These are phyloP conservation scores for Mycena maculata DNA, from an alignment of 768 basidiomycete species.

Conservation along the genomic window DNA sequence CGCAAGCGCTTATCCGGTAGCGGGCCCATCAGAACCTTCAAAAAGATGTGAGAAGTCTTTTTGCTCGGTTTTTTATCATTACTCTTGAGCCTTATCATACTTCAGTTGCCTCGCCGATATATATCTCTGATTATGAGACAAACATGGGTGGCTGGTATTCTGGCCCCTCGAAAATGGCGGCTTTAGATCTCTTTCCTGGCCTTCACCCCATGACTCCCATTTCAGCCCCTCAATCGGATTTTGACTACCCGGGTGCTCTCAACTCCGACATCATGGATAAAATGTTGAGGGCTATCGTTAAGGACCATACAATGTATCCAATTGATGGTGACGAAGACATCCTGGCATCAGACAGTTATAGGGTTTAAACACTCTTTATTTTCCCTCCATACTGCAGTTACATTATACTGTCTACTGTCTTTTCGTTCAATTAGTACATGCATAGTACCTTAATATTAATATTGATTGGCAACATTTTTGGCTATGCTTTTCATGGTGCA, in stretches of 20 bases:
- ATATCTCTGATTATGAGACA: background rate
- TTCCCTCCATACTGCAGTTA: background rate
- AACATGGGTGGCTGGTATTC: too few relatives aligned
- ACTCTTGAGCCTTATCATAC: background rate
- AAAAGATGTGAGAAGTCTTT: too few relatives aligned
- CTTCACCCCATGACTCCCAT: background rate
- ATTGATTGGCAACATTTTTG: slow-evolving; percentile 1
- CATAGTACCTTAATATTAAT: slow-evolving; percentile 1
- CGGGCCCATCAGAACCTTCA: too few relatives aligned
- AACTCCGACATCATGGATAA: slow-evolving; percentile 9
- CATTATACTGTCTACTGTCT: background rate
- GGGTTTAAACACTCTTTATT: slow-evolving; percentile 1
- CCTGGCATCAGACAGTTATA: background rate
- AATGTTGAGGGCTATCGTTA: background rate
- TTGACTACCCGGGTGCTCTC: slow-evolving; percentile 6
- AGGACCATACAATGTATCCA: background rate
- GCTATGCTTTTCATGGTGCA: slow-evolving; percentile 1
- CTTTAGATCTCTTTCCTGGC: background rate
- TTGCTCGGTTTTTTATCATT: background rate
- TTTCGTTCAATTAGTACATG: background rate
- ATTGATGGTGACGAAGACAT: background rate
- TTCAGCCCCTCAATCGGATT: background rate
- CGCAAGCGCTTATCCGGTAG: too few relatives aligned
- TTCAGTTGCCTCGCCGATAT: background rate
- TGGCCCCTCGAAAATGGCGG: background rate